Evolutionary conservation across 2,329 filamentous ascomycete species (phyloP).

Genomic region (Beauveria pseudobassiana): DNA sequence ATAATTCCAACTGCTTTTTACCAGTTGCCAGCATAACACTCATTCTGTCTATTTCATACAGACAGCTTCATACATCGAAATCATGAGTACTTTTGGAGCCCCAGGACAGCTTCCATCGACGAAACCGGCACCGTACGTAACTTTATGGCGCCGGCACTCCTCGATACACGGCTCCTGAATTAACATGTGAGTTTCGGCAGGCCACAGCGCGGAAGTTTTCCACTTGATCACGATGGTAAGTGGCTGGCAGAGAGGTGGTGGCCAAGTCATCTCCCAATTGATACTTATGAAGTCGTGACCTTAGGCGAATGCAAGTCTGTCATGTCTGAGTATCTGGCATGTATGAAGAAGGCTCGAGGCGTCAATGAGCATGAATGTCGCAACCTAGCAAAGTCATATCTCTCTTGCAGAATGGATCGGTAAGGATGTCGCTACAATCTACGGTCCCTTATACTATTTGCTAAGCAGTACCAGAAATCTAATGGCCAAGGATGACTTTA

Average conservation of each 20-base stretch:
- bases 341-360: conserved; percentile 76
- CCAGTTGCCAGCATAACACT: not conserved
- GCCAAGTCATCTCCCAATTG: not conserved
- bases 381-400: conserved; percentile 76
- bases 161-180: not conserved
- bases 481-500: conserved; percentile 93
- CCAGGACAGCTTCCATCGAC: conserved; percentile 59
- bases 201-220: conserved; percentile 87
- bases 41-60: not conserved
- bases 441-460: not conserved
- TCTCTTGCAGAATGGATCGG: conserved; percentile 92
- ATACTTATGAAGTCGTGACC: not conserved
- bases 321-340: conserved; percentile 78
- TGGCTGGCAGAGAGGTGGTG: not conserved
- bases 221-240: conserved; percentile 81
- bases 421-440: conserved; percentile 35
- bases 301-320: conserved; percentile 86
- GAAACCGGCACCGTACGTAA: conserved; percentile 60
- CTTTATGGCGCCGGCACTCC: not conserved
- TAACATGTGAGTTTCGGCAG: conserved; percentile 33
- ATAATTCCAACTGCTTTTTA: not conserved
- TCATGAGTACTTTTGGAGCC: conserved; percentile 60
- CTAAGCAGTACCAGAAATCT: conserved; percentile 59
- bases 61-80: not conserved
- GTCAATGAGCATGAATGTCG: conserved; percentile 84